Percentiles rank a stretch among this genome's conserved stretches.
Conservation (phyloP, 2,329 filamentous ascomycete species). For the Colletotrichum lindemuthianum region DNA sequence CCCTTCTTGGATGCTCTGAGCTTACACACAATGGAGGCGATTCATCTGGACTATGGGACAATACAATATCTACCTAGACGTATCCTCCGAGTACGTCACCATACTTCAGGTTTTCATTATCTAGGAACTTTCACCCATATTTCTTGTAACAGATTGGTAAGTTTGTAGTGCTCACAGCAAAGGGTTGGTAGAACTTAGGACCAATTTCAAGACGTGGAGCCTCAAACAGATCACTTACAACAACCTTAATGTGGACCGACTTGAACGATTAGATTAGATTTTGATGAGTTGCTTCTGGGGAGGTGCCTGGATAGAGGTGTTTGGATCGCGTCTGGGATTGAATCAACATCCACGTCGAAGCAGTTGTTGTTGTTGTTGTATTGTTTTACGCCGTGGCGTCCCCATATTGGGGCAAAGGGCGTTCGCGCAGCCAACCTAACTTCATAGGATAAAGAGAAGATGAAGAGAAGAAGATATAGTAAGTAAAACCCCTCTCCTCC, state of each 20-base stretch:
- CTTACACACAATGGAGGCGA: conserved; percentile 1
- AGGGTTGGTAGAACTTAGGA: no score
- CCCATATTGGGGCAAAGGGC: no score
- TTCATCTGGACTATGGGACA: neutral
- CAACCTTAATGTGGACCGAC: neutral
- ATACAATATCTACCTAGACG: neutral
- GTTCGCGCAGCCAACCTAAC: no score
- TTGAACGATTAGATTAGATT: neutral
- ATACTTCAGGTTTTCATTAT: neutral
- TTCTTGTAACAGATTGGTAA: no score
- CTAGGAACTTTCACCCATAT: neutral
- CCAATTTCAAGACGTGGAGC: no score
- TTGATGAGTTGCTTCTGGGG: neutral
- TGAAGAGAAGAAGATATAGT: neutral
- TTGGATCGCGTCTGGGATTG: neutral
- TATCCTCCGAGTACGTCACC: neutral
- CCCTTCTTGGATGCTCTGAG: neutral
- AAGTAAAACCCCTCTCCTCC: no score
- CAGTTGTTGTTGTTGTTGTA: no score
- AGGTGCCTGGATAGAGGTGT: neutral
- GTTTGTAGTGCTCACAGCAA: no score
- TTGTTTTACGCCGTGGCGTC: no score
- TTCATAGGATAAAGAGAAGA: neutral
- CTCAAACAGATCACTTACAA: neutral
- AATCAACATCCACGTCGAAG: neutral